Percentiles rank a stretch among this genome's conserved stretches.
Evolutionary conservation across 78 protist genomes (phyloP).

Genomic region (Dictyostelium citrinum): DNA sequence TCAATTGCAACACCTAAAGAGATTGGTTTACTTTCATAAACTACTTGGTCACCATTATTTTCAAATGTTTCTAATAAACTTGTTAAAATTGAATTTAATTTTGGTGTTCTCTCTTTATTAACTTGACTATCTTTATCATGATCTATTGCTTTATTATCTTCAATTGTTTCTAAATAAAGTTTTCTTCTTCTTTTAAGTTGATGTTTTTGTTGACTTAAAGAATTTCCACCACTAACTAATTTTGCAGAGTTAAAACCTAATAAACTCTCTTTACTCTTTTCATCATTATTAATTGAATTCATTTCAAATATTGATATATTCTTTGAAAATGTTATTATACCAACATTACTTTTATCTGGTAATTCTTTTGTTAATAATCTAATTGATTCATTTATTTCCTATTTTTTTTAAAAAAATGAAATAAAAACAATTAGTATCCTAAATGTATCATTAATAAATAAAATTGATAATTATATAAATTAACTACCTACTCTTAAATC

Average conservation of each 20-base stretch:
- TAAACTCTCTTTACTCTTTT: not conserved
- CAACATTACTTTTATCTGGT: not conserved
- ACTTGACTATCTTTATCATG: not conserved
- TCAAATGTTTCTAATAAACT: conserved; percentile 11
- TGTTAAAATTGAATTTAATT: conserved; percentile 12
- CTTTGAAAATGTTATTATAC: conserved; percentile 28
- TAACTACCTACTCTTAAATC: conserved; percentile 10
- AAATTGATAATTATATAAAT: too few relatives aligned
- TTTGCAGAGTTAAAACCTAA: not conserved
- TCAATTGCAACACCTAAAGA: conserved; percentile 54
- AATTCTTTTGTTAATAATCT: not conserved
- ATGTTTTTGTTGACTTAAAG: not conserved
- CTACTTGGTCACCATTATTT: not conserved
- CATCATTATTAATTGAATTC: not conserved
- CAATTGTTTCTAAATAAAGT: conserved; percentile 15
- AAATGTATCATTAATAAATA: too few relatives aligned
- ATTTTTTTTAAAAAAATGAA: not conserved
- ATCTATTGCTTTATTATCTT: not conserved
- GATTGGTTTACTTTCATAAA: conserved; percentile 4
- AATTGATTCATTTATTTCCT: conserved; percentile 11
- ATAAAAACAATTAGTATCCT: not conserved
- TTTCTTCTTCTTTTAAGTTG: not conserved
- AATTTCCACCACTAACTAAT: conserved; percentile 6
- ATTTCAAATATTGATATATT: conserved; percentile 59
- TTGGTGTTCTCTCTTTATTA: not conserved